Evolutionary conservation across 768 basidiomycete species (phyloP).

Genomic region (Kockovaella imperatae): DNA sequence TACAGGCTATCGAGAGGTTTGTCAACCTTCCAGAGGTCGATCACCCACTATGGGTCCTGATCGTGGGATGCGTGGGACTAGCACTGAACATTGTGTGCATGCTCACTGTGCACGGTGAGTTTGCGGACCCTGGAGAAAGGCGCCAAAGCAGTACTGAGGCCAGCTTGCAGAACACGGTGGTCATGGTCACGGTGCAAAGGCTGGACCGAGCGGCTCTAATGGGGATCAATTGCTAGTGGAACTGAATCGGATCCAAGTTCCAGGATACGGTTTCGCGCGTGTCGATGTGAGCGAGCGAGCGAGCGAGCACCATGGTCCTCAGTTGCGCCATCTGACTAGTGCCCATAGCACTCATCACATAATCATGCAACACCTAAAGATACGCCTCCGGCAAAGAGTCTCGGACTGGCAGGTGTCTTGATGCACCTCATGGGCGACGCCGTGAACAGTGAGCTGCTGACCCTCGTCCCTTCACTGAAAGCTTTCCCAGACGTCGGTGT

Average conservation of each 20-base stretch:
- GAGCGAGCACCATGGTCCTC: too few relatives aligned
- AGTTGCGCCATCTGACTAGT: too few relatives aligned
- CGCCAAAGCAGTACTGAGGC: too few relatives aligned
- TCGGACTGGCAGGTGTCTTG: slow-evolving; percentile 51
- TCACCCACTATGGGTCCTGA: slow-evolving; percentile 49
- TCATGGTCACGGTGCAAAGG: too few relatives aligned
- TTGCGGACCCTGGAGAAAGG: slow-evolving; percentile 31
- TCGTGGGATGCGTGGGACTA: slow-evolving; percentile 52
- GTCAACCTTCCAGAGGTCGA: slow-evolving; percentile 50
- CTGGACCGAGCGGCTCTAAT: too few relatives aligned
- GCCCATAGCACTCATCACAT: slow-evolving; percentile 55
- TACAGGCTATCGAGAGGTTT: slow-evolving; percentile 55
- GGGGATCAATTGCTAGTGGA: too few relatives aligned
- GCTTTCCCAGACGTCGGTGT: slow-evolving; percentile 52
- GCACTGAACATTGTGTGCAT: slow-evolving; percentile 51
- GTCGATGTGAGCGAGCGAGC: too few relatives aligned
- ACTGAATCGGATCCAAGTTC: too few relatives aligned
- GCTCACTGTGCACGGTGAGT: slow-evolving; percentile 50
- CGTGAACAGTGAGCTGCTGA: slow-evolving; percentile 49
- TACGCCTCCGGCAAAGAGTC: slow-evolving; percentile 45
- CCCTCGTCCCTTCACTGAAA: background rate
- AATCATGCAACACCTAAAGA: slow-evolving; percentile 48
- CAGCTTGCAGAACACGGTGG: too few relatives aligned
- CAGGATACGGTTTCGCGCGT: too few relatives aligned
- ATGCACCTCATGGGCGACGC: slow-evolving; percentile 54